Evolutionary conservation across 495 filamentous ascomycete species (phyloP), one percentile per base, ranked within the genome.

Genomic region (Neurospora discreta): DNA sequence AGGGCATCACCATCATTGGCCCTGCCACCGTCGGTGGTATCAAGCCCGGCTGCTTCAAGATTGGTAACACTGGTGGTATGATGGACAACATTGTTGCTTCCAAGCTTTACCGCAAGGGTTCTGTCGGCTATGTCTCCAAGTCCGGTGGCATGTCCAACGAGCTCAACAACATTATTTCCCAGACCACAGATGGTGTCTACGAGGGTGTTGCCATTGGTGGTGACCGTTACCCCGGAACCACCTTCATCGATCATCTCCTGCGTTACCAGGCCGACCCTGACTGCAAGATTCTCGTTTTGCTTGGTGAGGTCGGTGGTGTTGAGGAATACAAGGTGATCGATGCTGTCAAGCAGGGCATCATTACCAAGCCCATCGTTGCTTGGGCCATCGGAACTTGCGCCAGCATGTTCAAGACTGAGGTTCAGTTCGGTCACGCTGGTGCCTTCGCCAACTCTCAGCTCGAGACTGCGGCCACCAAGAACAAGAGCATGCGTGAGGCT

Each of bases 41-140:
- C 87, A 99, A 99, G 89, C 95, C 95, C 73, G 96, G 95, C 83
- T 90, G 92, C 80, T 99, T 92, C 90, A 99, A 98, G 90, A 99
- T 99, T 75, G 95, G 95, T 83, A 99, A 99, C 88, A 99, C 95
- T 74, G 95, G 95, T 89, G 95, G 95, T 83, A 99, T 99, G 95
- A 99, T 99, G 95, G 95, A 99, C 89, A 99, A 99, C 89, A 99
- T 99, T 78, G 95, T 99, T 72, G 94, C 95, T 76, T 98, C 96
- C 83, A 99, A 98, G 90, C 93, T 99, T 69, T 99, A 99, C 90
- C 95, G 95, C 83, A 93, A 93, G 84, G 95, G 95, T 77, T 98
- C 96, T 70, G 94, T 99, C 74, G 95, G 92, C 78, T 99, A 99
- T 82, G 95, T 99, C 82, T 98, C 96, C 87, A 99, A 99, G 88